phyloP scores from a whole-genome alignment of 768 basidiomycete genomes.

The Paxillus rubicundulus region DNA sequence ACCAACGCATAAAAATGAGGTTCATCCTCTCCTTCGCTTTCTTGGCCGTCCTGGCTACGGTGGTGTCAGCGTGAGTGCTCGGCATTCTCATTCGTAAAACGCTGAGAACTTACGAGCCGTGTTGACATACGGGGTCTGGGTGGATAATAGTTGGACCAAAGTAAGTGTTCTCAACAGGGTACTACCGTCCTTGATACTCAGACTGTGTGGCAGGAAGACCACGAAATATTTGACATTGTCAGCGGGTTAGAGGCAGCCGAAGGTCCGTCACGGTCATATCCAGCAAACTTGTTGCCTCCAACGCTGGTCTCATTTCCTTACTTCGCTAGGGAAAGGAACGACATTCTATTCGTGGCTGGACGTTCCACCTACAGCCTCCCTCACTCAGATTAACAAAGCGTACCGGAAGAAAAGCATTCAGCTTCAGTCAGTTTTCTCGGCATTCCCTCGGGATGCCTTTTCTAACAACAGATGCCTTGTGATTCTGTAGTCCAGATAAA shows the following conservation, averaged over 20 bases:
- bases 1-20: conserved; percentile 44
- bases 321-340: conserved; percentile 68
- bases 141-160: conserved; percentile 64
- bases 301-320: conserved; percentile 1
- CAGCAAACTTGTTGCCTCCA: background rate
- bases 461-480: conserved; percentile 1
- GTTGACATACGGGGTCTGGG: background rate
- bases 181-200: background rate
- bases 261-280: conserved; percentile 42
- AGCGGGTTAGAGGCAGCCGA: conserved; percentile 76
- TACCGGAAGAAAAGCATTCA: conserved; percentile 89
- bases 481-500: conserved; percentile 79
- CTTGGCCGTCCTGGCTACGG: conserved; percentile 51
- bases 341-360: conserved; percentile 95
- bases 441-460: background rate
- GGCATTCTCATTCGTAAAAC: background rate
- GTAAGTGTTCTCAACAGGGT: conserved; percentile 31
- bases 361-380: conserved; percentile 69
- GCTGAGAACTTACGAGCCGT: conserved; percentile 3
- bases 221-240: conserved; percentile 96
- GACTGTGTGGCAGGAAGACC: conserved; percentile 63
- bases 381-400: conserved; percentile 79
- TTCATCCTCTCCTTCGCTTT: conserved; percentile 43
- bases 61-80: conserved; percentile 56
- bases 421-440: conserved; percentile 68